Evolutionary conservation across 257 asterid species (phyloP).

Genomic region (Perilla frutescens): DNA sequence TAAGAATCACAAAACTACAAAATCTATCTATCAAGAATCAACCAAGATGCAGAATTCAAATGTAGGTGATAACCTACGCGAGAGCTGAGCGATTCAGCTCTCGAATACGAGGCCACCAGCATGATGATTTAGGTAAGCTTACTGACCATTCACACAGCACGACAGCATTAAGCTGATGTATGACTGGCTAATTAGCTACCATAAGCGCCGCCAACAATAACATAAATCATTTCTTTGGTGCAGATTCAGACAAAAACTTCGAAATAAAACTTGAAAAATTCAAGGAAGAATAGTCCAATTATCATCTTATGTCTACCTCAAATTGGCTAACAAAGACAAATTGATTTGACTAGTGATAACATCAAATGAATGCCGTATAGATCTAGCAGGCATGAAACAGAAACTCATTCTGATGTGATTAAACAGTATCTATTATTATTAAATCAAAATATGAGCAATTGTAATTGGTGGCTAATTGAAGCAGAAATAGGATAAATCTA

Average conservation of each 20-base stretch:
- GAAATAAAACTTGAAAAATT: too few species aligned
- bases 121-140: constrained; percentile 43
- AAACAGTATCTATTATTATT: neutral
- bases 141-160: constrained; percentile 54
- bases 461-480: neutral
- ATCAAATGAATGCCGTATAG: too few species aligned
- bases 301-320: too few species aligned
- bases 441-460: neutral
- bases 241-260: neutral
- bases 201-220: neutral
- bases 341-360: too few species aligned
- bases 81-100: constrained; percentile 20
- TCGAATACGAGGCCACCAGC: constrained; percentile 28
- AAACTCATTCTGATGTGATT: neutral
- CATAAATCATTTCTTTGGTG: neutral
- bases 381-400: neutral
- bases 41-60: neutral
- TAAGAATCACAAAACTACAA: neutral
- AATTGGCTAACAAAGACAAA: too few species aligned
- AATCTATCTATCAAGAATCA: too few species aligned
- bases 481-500: neutral
- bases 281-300: too few species aligned
- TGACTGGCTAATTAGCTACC: constrained; percentile 63
- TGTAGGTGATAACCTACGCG: constrained; percentile 38
- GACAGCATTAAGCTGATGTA: constrained; percentile 47